phyloP scores from a whole-genome alignment of 768 basidiomycete species.

The Nevesoporus exiguus region DNA sequence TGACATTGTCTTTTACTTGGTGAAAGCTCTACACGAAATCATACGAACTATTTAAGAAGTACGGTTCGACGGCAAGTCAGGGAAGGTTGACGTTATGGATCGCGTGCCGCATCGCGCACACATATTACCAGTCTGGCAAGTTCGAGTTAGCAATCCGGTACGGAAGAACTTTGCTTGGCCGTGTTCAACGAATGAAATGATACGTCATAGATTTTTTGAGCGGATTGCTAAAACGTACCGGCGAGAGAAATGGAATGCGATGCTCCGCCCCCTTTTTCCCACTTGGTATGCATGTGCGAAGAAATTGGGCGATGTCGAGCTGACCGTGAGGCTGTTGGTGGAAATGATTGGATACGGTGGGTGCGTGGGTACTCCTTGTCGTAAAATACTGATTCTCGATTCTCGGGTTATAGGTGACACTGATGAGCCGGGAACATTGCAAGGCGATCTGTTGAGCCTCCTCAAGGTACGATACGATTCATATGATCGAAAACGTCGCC shows the following conservation, averaged over 20 bases:
- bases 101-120: slow-evolving; percentile 85
- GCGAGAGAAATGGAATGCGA: slow-evolving; percentile 73
- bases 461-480: slow-evolving; percentile 50
- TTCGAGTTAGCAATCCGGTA: slow-evolving; percentile 87
- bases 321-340: slow-evolving; percentile 69
- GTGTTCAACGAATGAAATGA: neutral
- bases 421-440: slow-evolving; percentile 49
- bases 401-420: slow-evolving; percentile 35
- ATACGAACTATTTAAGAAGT: slow-evolving; percentile 89
- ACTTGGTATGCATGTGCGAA: slow-evolving; percentile 85
- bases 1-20: neutral
- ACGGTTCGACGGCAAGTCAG: slow-evolving; percentile 53
- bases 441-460: slow-evolving; percentile 71
- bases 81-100: slow-evolving; percentile 86
- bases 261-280: slow-evolving; percentile 70
- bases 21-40: slow-evolving; percentile 86
- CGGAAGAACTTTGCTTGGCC: neutral
- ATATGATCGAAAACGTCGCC: neutral
- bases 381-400: neutral
- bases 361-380: slow-evolving; percentile 10
- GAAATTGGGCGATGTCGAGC: slow-evolving; percentile 70
- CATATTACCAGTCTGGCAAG: slow-evolving; percentile 76
- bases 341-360: slow-evolving; percentile 82
- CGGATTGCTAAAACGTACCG: slow-evolving; percentile 87
- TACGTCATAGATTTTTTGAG: slow-evolving; percentile 73